phyloP scores from a whole-genome alignment of 164 flowering plant species.

The Magnolia kwangsiensis region DNA sequence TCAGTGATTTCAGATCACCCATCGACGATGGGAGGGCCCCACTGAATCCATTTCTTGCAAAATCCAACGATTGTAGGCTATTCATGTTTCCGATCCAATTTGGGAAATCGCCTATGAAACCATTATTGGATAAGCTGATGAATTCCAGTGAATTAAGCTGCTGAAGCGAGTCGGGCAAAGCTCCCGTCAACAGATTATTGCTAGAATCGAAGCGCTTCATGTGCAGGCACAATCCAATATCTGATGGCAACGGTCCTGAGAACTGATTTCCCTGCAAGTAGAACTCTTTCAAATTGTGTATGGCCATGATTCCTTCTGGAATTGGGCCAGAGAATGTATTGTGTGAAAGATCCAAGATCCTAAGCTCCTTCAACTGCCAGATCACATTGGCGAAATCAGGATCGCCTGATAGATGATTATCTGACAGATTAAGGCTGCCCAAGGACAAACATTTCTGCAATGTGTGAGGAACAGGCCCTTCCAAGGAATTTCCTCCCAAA shows the following conservation, averaged over 20 bases:
- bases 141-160: conserved; percentile 34
- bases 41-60: conserved; percentile 48
- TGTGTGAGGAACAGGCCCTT: conserved; percentile 60
- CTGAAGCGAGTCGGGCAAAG: conserved; percentile 50
- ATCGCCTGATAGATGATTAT: conserved; percentile 58
- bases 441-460: conserved; percentile 37
- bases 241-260: conserved; percentile 60
- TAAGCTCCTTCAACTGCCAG: conserved; percentile 49
- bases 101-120: conserved; percentile 56
- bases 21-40: conserved; percentile 59
- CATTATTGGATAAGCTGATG: conserved; percentile 47
- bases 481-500: conserved; percentile 48
- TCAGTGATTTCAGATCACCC: conserved; percentile 52
- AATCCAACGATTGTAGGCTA: conserved; percentile 50
- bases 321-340: conserved; percentile 60
- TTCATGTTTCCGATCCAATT: conserved; percentile 57
- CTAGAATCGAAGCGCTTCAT: conserved; percentile 52
- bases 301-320: conserved; percentile 41
- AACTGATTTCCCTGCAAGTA: conserved; percentile 51
- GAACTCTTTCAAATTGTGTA: conserved; percentile 66
- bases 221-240: conserved; percentile 72
- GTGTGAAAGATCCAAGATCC: conserved; percentile 64
- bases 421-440: conserved; percentile 58
- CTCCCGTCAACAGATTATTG: conserved; percentile 50
- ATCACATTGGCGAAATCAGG: conserved; percentile 47